A percentile compares a stretch with the other conserved stretches of the same genome.
Conservation (phyloP, 106 monocot genomes). For the Acanthochlamys bracteata region DNA sequence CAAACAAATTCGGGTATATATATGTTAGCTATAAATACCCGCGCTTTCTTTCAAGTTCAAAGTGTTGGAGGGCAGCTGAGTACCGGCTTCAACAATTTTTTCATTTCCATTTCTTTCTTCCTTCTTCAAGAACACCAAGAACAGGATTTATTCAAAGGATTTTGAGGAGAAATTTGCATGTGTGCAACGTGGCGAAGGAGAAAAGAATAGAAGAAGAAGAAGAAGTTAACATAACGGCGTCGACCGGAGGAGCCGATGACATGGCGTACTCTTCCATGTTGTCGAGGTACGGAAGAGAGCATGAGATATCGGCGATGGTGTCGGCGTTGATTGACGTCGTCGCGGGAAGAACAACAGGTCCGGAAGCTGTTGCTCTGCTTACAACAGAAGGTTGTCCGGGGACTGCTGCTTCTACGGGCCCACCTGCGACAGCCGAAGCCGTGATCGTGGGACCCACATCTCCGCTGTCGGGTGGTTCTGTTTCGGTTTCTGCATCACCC, state of each 20-base stretch:
- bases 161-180: neutral
- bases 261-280: neutral
- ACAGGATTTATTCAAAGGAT: neutral
- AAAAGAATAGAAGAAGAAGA: neutral
- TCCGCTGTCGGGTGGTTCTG: neutral
- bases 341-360: conserved; percentile 4
- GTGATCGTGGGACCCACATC: neutral
- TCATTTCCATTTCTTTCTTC: neutral
- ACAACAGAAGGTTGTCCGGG: neutral
- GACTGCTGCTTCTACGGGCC: neutral
- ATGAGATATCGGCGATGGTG: conserved; percentile 33
- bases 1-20: no score
- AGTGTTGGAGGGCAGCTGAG: neutral
- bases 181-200: neutral
- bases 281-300: neutral
- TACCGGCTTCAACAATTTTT: neutral
- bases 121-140: neutral
- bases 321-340: conserved; percentile 27
- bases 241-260: neutral
- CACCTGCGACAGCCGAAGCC: neutral
- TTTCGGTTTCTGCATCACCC: no score
- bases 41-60: no score
- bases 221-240: neutral
- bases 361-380: neutral
- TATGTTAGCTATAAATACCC: no score